Evolutionary conservation across 176 grass and related monocot genomes (phyloP), one percentile per base, ranked within the genome.

Genomic region (Oryza coarctata): DNA sequence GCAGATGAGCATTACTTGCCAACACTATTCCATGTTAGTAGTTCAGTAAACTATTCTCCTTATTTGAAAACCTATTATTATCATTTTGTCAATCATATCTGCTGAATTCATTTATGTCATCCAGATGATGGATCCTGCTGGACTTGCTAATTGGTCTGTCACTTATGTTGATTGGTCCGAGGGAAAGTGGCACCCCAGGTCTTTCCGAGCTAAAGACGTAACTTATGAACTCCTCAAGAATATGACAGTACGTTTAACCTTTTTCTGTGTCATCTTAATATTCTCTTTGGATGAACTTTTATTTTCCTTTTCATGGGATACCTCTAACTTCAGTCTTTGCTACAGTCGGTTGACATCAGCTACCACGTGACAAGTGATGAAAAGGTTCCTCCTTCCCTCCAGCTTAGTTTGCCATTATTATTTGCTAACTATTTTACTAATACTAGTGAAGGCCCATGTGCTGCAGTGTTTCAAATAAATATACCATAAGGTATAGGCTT

Each of bases 91-190:
- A 49, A 25, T 15, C 25, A 28, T 78, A 28, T 71, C 0, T 73
- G 13, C 27, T 78, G 27, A 88, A 32, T 44, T 49, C 40, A 32
- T 50, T 68, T 20, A 27, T 65, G 32, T 58, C 82, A 52, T 62
- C 57, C 49, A 94, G 94, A 93, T 97, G 91, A 80, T 93, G 57
- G 91, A 93, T 88, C 94, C 94, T 57, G 75, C 85, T 84, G 89
- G 94, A 73, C 93, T 93, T 78, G 81, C 94, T 23, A 97, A 93
- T 86, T 97, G 91, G 94, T 97, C 94, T 5, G 88, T 88, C 63
- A 97, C 94, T 70, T 87, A 91, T 47, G 94, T 97, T 67, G 94
- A 97, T 47, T 97, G 94, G 94, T 97, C 91, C 14, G 94, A 97
- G 85, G 86, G 91, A 76, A 97, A 97, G 47, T 97, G 94, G 94